phyloP scores from a whole-genome alignment of 192 early-diverging fungal genomes.

The Radiomyces spectabilis region DNA sequence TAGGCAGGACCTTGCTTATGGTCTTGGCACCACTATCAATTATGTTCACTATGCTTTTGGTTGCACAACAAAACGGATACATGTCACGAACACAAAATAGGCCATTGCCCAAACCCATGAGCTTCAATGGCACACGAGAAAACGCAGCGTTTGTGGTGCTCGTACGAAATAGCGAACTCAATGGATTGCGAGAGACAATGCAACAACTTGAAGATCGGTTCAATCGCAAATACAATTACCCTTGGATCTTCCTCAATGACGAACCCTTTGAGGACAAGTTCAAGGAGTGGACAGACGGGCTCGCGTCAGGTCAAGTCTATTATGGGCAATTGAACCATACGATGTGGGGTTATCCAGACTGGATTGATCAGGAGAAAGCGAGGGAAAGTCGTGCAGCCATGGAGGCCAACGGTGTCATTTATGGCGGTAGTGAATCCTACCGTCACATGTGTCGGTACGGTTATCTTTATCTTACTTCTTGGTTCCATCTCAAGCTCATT shows the following conservation, averaged over 20 bases:
- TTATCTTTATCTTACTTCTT: neutral
- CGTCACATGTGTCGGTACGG: constrained; percentile 62
- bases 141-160: constrained; percentile 74
- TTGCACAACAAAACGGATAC: too few relatives aligned
- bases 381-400: constrained; percentile 41
- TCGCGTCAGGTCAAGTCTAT: constrained; percentile 50
- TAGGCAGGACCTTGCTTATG: too few relatives aligned
- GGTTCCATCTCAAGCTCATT: too few relatives aligned
- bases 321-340: constrained; percentile 36
- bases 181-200: constrained; percentile 51
- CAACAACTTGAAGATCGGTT: constrained; percentile 75
- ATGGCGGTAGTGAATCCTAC: constrained; percentile 54
- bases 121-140: too few relatives aligned
- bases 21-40: too few relatives aligned
- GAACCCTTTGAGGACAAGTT: constrained; percentile 66
- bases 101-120: too few relatives aligned
- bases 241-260: constrained; percentile 85
- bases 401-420: constrained; percentile 48
- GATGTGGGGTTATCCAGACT: constrained; percentile 50
- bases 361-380: constrained; percentile 52
- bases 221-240: constrained; percentile 73
- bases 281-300: constrained; percentile 38
- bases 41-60: too few relatives aligned
- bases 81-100: too few relatives aligned
- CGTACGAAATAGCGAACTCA: constrained; percentile 61